Base-by-base conservation (phyloP, 2,329 filamentous ascomycete species). In the Berkeleyomyces rouxiae region DNA sequence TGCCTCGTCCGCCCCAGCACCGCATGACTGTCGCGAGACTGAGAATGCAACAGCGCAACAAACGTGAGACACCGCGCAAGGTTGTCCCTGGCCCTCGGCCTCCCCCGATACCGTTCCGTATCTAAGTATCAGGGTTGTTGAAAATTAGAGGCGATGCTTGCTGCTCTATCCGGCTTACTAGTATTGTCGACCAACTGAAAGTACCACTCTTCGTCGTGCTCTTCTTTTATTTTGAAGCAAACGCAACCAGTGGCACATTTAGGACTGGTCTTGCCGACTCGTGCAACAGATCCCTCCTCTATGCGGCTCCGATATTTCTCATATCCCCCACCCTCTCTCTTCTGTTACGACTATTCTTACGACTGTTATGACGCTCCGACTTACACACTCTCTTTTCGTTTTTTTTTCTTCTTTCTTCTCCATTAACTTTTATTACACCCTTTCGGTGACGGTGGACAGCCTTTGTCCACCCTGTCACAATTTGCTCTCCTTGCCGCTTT, bases 311-410 rank as follows among this genome's bases (percentile, higher is more conserved):
- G 7, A 55, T 36, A 36, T 55, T 5, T 13, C 49, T 47, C 16
- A 47, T n/a, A 36, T 23, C n/a, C 43, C 9, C 33, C 23, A 23
- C 23, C 31, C 31, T 37, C 23, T 10, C 42, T 59, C 39, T 39
- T 33, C 37, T 23, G 47, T 53, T 55, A 61, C 43, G 60, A 61
- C 60, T 55, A 61, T 55, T 61, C 23, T 61, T 61, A 61, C 57
- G 60, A 61, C 49, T 44, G 31, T 55, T 55, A 61, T 42, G 60
- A 61, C 47, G 44, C 36, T 46, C 40, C 60, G 49, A 53, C 16
- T 47, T 33, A 43, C 37, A 55, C 37, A 47, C 43, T 59, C n/a
- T 46, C 33, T 59, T 43, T 43, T 43, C 23, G 13, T 23, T 42
- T 31, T 16, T 42, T 58, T 10, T 58, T 58, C 31, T 39, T 58